These are phyloP conservation scores for Diplodia scrobiculata DNA, from an alignment of 2,329 filamentous ascomycete species.

Conservation along the genomic window DNA sequence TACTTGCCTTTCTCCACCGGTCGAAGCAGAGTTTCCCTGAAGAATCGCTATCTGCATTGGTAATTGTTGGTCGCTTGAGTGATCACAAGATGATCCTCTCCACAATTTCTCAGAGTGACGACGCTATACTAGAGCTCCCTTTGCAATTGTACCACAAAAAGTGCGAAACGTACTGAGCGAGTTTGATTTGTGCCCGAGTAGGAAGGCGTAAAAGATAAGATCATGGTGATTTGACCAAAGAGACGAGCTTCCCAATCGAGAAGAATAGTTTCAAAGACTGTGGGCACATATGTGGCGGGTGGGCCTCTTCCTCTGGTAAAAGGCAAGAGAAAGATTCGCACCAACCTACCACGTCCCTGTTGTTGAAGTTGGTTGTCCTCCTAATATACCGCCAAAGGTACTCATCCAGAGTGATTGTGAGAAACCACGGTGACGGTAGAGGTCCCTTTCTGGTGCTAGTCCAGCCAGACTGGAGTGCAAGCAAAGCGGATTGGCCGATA, in stretches of 20 bases:
- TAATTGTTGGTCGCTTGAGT: background rate
- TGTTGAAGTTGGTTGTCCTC: background rate
- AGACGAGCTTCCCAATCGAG: background rate
- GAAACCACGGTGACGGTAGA: background rate
- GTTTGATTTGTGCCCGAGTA: background rate
- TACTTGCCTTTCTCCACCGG: background rate
- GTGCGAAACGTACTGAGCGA: no score
- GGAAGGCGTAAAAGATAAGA: background rate
- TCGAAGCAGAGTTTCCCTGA: background rate
- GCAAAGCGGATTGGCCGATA: background rate
- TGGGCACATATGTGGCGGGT: constrained; percentile 1
- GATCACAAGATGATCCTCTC: background rate
- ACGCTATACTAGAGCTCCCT: background rate
- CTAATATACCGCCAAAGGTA: background rate
- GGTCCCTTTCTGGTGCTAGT: no score
- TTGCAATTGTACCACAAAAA: background rate
- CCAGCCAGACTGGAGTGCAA: background rate
- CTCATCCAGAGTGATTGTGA: background rate
- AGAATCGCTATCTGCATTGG: background rate
- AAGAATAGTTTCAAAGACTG: background rate
- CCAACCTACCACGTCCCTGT: constrained; percentile 15
- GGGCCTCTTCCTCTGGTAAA: background rate
- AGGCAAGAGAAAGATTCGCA: background rate
- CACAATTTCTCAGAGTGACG: background rate
- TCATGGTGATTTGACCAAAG: background rate